Evolutionary conservation across 345 rosid species (phyloP).

Genomic region (Turritis glabra): DNA sequence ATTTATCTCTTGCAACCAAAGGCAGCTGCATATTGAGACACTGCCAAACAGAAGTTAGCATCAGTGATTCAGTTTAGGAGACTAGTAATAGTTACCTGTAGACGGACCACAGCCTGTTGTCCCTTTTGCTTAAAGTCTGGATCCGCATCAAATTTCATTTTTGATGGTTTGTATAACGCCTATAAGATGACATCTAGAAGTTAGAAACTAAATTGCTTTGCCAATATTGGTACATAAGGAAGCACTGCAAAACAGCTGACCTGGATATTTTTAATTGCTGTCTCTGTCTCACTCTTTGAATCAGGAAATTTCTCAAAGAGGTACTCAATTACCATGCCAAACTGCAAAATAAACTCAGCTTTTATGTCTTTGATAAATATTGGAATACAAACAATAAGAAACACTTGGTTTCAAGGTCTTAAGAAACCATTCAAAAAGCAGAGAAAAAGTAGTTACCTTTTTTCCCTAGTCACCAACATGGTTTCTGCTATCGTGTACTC

Average conservation of each 20-base stretch:
- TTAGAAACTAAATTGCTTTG: slow-evolving; percentile 26
- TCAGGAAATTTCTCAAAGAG: slow-evolving; percentile 75
- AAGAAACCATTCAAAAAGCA: background rate
- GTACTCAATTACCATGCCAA: slow-evolving; percentile 88
- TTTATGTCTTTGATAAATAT: background rate
- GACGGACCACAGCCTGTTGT: slow-evolving; percentile 75
- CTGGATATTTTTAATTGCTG: slow-evolving; percentile 77
- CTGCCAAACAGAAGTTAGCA: background rate
- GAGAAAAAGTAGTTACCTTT: slow-evolving; percentile 56
- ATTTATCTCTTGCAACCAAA: background rate
- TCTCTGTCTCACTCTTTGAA: slow-evolving; percentile 54
- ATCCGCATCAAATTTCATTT: slow-evolving; percentile 65
- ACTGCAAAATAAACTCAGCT: slow-evolving; percentile 49
- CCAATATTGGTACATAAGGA: background rate
- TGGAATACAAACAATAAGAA: background rate
- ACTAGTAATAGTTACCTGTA: slow-evolving; percentile 66
- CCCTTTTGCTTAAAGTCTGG: slow-evolving; percentile 69
- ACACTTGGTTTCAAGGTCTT: background rate
- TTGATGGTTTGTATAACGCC: slow-evolving; percentile 75
- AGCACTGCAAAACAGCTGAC: slow-evolving; percentile 41
- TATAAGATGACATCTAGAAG: slow-evolving; percentile 33
- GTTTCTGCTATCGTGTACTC: slow-evolving; percentile 80
- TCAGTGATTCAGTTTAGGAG: background rate
- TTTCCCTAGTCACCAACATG: slow-evolving; percentile 99
- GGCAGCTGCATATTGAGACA: background rate